Percentiles rank a stretch among this genome's conserved stretches.
phyloP scores from a whole-genome alignment of 345 rosid genomes.

The Syzygium jambos region DNA sequence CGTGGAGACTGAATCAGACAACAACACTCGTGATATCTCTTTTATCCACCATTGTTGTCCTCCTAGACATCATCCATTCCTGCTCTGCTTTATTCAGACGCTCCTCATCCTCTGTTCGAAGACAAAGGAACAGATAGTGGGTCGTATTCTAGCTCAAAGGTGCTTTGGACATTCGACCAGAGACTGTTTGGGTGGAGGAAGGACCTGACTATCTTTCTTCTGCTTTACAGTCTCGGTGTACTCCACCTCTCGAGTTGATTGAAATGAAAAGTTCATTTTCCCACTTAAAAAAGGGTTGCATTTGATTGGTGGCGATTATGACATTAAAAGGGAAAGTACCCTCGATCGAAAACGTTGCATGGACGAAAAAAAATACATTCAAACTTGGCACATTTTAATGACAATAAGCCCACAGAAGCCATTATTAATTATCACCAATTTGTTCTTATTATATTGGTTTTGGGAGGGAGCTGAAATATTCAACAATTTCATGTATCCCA shows the following conservation, averaged over 20 bases:
- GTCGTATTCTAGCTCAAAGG: not conserved
- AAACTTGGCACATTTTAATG: not conserved
- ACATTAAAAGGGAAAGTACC: not conserved
- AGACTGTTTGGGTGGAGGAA: not conserved
- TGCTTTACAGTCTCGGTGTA: not conserved
- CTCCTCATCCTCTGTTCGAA: not conserved
- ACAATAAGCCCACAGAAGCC: rapidly evolving
- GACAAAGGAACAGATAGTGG: not conserved
- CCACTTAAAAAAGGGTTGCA: not conserved
- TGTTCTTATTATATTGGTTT: too few species aligned
- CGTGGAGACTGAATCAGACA: not conserved
- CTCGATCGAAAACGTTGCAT: not conserved
- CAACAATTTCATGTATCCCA: not conserved
- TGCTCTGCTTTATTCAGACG: not conserved
- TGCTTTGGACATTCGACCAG: not conserved
- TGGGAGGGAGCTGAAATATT: not conserved
- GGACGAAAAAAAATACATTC: not conserved
- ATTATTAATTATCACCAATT: too few species aligned
- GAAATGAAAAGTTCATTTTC: not conserved
- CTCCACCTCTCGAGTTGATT: not conserved
- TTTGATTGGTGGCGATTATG: not conserved
- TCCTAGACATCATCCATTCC: not conserved
- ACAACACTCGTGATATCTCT: not conserved
- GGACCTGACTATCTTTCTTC: not conserved
- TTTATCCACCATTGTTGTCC: not conserved